Base-by-base conservation (phyloP, 2,329 filamentous ascomycete species). In the Talaromyces sp. region DNA sequence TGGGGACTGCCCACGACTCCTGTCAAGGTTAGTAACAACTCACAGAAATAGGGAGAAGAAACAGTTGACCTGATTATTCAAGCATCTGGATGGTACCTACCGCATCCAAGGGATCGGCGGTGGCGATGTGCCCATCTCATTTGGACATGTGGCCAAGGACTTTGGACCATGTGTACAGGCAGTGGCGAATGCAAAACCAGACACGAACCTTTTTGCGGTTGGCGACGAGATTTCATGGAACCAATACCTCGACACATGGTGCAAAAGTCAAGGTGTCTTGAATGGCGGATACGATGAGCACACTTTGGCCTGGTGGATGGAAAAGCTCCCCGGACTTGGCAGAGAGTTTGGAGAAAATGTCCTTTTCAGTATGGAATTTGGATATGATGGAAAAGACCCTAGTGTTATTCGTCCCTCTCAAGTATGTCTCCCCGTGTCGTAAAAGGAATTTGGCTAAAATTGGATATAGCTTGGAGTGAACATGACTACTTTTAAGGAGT, bases 321-420 rank as follows among this genome's bases (percentile, higher is more conserved):
- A 51, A 55, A 22, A 19, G 4, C 39, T 51, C 28, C 39, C 39
- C 1, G 47, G 49, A 27, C 27, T 60, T 7, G 53, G 39, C 1
- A 55, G 58, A 10, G 58, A 56, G 10, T 60, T 55, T 32, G 58
- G 58, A 5, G 58, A 60, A 30, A 60, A 60, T 33, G 58, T 30
- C 17, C 27, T 60, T 7, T 60, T 60, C 49, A 44, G 22, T 1
- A 27, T 47, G 27, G 19, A 60, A 19, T 60, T 60, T 60, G 58
- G 52, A 15, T 60, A 60, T 11, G 58, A 47, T 39, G 52, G 58
- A 22, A 39, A 19, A 13, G 58, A 60, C 36, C 58, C 58, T 11
- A 36, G 17, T 10, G 39, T 56, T 5, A 19, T 49, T n/a, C 39
- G 52, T 17, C 36, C 58, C 28, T 51, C 39, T 28, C 28, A 51